These are phyloP conservation scores for Capsella bursapastoris DNA, from an alignment of 345 rosid genomes.

Conservation along the genomic window DNA sequence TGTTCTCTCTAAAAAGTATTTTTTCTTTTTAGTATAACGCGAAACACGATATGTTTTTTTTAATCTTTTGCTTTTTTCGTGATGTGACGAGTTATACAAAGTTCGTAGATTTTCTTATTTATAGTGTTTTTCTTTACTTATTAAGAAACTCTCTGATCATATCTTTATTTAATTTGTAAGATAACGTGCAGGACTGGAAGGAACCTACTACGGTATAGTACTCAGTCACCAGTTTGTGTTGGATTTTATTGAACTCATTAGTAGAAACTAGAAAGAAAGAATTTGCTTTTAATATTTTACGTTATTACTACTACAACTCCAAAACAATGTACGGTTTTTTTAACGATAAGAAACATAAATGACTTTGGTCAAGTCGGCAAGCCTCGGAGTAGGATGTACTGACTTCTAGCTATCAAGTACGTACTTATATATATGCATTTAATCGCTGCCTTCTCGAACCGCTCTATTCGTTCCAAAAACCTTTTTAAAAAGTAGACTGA, in stretches of 20 bases:
- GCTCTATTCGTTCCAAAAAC: not conserved
- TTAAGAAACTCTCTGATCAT: not conserved
- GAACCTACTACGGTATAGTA: conserved; percentile 23
- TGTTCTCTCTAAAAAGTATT: not conserved
- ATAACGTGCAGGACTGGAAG: conserved; percentile 7
- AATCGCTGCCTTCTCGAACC: conserved; percentile 22
- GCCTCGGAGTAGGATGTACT: conserved; percentile 22
- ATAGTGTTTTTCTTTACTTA: not conserved
- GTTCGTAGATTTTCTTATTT: not conserved
- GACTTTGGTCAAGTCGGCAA: conserved; percentile 43
- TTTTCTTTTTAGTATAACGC: conserved; percentile 26
- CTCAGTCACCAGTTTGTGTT: conserved; percentile 15
- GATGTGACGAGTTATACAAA: conserved; percentile 37
- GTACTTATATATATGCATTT: not conserved
- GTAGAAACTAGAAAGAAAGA: not conserved
- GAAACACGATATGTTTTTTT: conserved; percentile 28
- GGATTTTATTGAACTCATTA: conserved; percentile 22
- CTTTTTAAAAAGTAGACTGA: not conserved
- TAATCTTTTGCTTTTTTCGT: conserved; percentile 16
- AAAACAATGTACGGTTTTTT: not conserved
- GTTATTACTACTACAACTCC: not conserved
- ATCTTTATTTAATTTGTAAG: conserved; percentile 14
- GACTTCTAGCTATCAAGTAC: conserved; percentile 16
- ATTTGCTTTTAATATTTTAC: not conserved
- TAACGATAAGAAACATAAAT: conserved; percentile 5